A percentile compares a stretch with the other conserved stretches of the same genome.
Conservation (phyloP, 2,329 filamentous ascomycete species). For the Chalara sp. region DNA sequence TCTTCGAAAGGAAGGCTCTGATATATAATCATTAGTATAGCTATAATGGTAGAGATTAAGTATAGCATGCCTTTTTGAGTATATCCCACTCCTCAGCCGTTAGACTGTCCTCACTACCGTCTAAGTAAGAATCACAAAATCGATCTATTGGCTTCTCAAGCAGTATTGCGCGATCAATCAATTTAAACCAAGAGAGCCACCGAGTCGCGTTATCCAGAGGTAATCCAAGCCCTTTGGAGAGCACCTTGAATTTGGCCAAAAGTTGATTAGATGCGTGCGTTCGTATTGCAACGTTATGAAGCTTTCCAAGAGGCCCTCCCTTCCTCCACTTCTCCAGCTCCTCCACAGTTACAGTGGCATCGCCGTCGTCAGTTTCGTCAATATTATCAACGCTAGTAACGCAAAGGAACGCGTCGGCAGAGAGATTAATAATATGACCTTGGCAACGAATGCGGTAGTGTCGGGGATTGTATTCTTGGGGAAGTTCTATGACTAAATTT, state of each 20-base stretch:
- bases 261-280: not conserved
- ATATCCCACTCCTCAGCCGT: not conserved
- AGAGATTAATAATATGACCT: not conserved
- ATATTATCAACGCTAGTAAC: no score
- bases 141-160: not conserved
- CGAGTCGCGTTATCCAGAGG: not conserved
- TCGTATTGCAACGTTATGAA: not conserved
- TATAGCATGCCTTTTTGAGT: not conserved
- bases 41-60: no score
- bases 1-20: not conserved
- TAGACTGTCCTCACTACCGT: not conserved
- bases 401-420: not conserved
- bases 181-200: not conserved
- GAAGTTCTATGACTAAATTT: not conserved
- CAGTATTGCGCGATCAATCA: not conserved
- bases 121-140: not conserved
- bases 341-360: not conserved
- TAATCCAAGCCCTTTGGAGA: not conserved
- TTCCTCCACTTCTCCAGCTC: not conserved
- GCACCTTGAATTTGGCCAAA: not conserved
- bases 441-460: not conserved
- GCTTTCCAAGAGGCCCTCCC: not conserved
- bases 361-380: not conserved
- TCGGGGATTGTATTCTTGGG: not conserved
- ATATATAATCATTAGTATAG: no score